Percentiles rank a stretch among this genome's conserved stretches.
Conservation (phyloP, 495 filamentous ascomycete species). For the Parmelia sp. region DNA sequence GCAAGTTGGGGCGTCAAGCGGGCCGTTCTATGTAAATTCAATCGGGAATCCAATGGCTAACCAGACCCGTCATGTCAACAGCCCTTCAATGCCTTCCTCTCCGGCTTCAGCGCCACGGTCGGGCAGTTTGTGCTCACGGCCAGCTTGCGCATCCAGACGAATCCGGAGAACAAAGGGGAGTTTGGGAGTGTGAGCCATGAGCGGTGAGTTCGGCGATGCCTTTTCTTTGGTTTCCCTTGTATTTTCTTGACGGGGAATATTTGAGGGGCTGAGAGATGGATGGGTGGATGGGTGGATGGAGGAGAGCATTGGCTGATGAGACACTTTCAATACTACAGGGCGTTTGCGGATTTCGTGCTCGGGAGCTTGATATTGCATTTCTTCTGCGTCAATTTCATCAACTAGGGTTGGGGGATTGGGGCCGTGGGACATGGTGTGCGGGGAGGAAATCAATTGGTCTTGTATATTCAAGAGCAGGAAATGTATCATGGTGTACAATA, state of each 20-base stretch:
- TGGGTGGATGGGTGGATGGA: not conserved
- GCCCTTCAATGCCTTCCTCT: slow-evolving; percentile 98
- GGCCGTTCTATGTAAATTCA: too few species aligned
- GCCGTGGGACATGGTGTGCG: not conserved
- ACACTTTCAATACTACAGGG: slow-evolving; percentile 46
- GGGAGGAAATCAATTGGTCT: not conserved
- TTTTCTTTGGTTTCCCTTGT: too few species aligned
- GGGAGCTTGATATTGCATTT: slow-evolving; percentile 94
- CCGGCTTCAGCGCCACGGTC: slow-evolving; percentile 89
- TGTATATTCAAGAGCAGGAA: not conserved
- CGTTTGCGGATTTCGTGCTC: slow-evolving; percentile 94
- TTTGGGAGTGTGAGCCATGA: slow-evolving; percentile 41
- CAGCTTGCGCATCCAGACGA: slow-evolving; percentile 86
- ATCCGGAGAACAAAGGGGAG: slow-evolving; percentile 31
- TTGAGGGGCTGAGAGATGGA: too few species aligned
- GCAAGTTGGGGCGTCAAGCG: too few species aligned
- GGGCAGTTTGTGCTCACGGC: slow-evolving; percentile 96
- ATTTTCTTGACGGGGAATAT: too few species aligned
- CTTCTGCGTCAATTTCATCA: slow-evolving; percentile 99
- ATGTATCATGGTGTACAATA: slow-evolving; percentile 5
- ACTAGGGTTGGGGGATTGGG: slow-evolving; percentile 47
- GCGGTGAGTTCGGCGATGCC: slow-evolving; percentile 43
- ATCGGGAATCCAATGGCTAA: too few species aligned
- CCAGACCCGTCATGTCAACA: too few species aligned
- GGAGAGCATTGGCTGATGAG: not conserved